Conservation (phyloP, 2,329 filamentous ascomycete species). For the Metarhizium guizhouense region DNA sequence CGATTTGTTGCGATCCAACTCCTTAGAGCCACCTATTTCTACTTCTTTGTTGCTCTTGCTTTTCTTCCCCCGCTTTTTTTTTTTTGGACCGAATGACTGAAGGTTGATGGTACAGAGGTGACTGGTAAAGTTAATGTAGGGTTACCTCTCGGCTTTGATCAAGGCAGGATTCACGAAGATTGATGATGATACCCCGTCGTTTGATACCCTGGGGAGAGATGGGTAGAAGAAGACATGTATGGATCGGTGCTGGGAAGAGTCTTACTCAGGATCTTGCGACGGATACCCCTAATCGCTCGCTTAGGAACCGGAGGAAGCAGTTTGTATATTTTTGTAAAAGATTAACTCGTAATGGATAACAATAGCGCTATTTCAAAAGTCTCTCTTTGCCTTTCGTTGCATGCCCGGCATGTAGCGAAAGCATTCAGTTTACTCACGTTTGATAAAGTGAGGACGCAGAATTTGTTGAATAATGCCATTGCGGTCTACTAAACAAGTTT, state of each 20-base stretch:
- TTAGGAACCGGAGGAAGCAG: slow-evolving; percentile 2
- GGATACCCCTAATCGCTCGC: slow-evolving; percentile 15
- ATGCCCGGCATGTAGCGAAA: background rate
- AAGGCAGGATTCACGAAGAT: background rate
- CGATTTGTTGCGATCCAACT: background rate
- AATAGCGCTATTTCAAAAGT: background rate
- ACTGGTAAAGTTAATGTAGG: background rate
- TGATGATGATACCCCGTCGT: slow-evolving; percentile 11
- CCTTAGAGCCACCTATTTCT: too few species aligned
- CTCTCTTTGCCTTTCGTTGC: background rate
- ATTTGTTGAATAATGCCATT: background rate
- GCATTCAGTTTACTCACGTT: background rate
- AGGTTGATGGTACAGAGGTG: background rate
- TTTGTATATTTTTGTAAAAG: background rate
- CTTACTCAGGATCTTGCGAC: slow-evolving; percentile 5
- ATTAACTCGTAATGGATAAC: background rate
- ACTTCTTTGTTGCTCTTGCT: background rate
- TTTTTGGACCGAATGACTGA: background rate
- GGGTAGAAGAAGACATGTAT: background rate
- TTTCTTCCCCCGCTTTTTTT: background rate
- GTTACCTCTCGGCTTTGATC: background rate
- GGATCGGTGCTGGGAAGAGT: background rate
- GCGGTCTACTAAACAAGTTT: background rate
- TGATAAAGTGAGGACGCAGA: background rate
- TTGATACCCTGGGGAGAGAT: background rate